A percentile compares a stretch with the other conserved stretches of the same genome.
Conservation (phyloP, 495 filamentous ascomycete genomes). For the Penicillium canescens region DNA sequence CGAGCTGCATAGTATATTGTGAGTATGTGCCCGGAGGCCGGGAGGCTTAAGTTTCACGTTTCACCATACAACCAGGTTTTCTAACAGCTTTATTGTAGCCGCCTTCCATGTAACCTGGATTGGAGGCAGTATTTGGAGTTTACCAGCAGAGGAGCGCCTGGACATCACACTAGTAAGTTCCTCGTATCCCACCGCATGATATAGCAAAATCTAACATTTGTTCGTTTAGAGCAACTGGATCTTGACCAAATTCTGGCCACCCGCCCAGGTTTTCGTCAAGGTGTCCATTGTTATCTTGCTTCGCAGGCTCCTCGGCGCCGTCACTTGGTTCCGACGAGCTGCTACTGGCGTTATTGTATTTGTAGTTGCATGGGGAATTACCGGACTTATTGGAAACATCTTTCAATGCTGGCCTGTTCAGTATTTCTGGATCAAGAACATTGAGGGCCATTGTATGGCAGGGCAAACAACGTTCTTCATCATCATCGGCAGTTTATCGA, state of each 20-base stretch:
- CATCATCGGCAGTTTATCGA: conserved; percentile 20
- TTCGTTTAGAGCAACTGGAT: conserved; percentile 22
- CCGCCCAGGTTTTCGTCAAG: conserved; percentile 32
- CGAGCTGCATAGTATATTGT: conserved; percentile 21
- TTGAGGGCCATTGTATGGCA: conserved; percentile 29
- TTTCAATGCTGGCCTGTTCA: conserved; percentile 35
- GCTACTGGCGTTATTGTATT: conserved; percentile 18
- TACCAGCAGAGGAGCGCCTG: conserved; percentile 1
- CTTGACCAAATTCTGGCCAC: conserved; percentile 24
- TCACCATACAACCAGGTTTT: not conserved
- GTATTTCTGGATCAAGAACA: conserved; percentile 29
- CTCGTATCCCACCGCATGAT: not conserved
- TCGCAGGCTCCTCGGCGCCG: conserved; percentile 21
- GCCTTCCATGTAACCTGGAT: conserved; percentile 4
- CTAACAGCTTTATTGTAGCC: not conserved
- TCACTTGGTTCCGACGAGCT: conserved; percentile 9
- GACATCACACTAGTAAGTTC: conserved; percentile 13
- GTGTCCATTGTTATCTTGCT: conserved; percentile 38
- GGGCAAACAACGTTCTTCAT: conserved; percentile 19
- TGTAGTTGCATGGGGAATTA: conserved; percentile 23
- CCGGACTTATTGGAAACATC: conserved; percentile 22
- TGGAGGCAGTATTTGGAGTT: conserved; percentile 1
- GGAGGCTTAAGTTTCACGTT: too few relatives aligned
- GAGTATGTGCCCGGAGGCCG: not conserved
- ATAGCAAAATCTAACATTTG: not conserved